Evolutionary conservation across 75 land plant species (phyloP).

Genomic region (Larix kaempferi): DNA sequence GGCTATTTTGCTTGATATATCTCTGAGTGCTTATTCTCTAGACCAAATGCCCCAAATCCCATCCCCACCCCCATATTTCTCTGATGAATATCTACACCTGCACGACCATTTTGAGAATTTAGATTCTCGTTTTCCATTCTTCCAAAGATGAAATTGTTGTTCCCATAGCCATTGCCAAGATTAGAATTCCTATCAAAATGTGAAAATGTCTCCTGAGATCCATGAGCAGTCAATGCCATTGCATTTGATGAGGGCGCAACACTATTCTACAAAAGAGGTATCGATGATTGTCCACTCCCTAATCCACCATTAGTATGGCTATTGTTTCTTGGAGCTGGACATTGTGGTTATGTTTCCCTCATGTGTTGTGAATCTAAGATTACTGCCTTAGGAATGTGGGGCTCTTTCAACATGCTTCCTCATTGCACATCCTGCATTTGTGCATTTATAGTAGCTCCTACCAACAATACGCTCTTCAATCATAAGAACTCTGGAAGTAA

Average conservation of each 20-base stretch:
- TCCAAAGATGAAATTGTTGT: background rate
- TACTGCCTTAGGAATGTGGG: slow-evolving; percentile 19
- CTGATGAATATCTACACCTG: background rate
- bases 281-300: background rate
- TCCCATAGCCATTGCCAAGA: background rate
- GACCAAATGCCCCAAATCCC: background rate
- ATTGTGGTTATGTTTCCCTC: slow-evolving; percentile 32
- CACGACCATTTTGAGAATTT: background rate
- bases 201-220: background rate
- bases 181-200: background rate
- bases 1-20: background rate
- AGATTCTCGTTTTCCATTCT: background rate
- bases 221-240: background rate
- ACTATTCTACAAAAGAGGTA: background rate
- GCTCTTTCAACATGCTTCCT: slow-evolving; percentile 30
- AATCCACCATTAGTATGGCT: slow-evolving; percentile 13
- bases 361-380: slow-evolving; percentile 26
- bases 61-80: background rate
- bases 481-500: background rate
- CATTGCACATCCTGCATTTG: slow-evolving; percentile 25
- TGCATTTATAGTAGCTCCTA: slow-evolving; percentile 32
- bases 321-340: slow-evolving; percentile 27
- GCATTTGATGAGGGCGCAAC: background rate
- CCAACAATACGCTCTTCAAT: background rate
- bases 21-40: background rate